These are phyloP conservation scores for Parietichytrium sp. DNA, from an alignment of 108 stramenopile genomes.

Conservation along the genomic window DNA sequence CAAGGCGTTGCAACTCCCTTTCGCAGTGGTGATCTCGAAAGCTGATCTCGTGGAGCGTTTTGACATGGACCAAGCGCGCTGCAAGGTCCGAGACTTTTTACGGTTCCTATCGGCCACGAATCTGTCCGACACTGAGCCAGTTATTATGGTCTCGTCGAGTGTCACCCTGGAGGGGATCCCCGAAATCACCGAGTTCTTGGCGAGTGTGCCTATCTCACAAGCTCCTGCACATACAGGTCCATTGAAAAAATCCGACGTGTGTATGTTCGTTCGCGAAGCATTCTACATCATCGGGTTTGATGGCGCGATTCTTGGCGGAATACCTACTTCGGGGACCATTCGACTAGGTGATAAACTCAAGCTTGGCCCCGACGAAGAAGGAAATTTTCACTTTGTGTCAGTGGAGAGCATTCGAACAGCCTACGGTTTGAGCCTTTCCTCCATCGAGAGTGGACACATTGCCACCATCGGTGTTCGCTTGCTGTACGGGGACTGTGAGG, in stretches of 20 bases:
- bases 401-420: background rate
- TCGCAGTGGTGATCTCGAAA: constrained; percentile 50
- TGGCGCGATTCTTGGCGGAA: background rate
- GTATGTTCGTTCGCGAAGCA: constrained; percentile 3
- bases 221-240: background rate
- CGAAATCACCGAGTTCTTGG: background rate
- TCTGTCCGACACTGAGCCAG: background rate
- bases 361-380: background rate
- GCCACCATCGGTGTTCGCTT: background rate
- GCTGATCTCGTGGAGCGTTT: background rate
- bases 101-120: background rate
- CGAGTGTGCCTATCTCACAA: background rate
- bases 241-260: background rate
- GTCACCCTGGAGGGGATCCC: background rate
- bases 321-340: background rate
- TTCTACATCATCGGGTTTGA: background rate
- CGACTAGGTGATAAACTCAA: background rate
- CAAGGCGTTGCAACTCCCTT: constrained; percentile 41
- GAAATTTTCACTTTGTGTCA: background rate
- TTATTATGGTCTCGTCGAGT: constrained; percentile 7
- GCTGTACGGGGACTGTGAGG: too few species aligned
- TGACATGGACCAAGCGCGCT: background rate
- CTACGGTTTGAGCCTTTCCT: background rate
- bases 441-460: background rate
- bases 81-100: background rate